Percentiles rank a stretch among this genome's conserved stretches.
Evolutionary conservation across 768 basidiomycete species (phyloP).

Genomic region (Pulveroboletus frians): DNA sequence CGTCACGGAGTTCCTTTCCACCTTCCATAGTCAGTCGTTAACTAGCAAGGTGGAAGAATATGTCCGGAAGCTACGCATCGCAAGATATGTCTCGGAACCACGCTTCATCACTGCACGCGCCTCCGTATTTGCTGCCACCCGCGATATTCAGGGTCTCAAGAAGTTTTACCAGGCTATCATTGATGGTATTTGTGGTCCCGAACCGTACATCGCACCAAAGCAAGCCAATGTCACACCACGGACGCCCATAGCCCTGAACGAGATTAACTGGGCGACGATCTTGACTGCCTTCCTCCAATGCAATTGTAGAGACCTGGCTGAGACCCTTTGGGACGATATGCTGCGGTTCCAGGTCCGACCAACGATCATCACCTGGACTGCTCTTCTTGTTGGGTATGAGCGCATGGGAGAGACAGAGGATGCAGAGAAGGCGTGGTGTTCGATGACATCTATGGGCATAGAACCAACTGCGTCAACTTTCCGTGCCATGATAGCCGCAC

Average conservation of each 20-base stretch:
- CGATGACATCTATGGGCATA: slow-evolving; percentile 54
- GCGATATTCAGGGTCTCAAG: slow-evolving; percentile 33
- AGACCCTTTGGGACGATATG: slow-evolving; percentile 67
- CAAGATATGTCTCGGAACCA: slow-evolving; percentile 48
- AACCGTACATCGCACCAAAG: slow-evolving; percentile 51
- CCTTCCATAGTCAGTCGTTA: slow-evolving; percentile 36
- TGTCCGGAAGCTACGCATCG: slow-evolving; percentile 44
- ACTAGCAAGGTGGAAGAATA: slow-evolving; percentile 41
- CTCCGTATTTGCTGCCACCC: slow-evolving; percentile 37
- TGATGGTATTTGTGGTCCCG: slow-evolving; percentile 44
- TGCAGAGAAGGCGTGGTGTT: slow-evolving; percentile 56
- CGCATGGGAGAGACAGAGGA: slow-evolving; percentile 45
- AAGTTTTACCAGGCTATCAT: slow-evolving; percentile 48
- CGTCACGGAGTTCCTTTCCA: slow-evolving; percentile 37
- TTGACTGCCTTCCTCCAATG: slow-evolving; percentile 58
- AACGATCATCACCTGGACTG: slow-evolving; percentile 63
- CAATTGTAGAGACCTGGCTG: slow-evolving; percentile 52
- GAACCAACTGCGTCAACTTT: slow-evolving; percentile 61
- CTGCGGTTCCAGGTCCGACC: slow-evolving; percentile 42
- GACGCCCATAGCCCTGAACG: slow-evolving; percentile 48
- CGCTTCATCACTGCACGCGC: slow-evolving; percentile 47
- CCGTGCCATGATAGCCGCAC: slow-evolving; percentile 60
- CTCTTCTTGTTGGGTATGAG: slow-evolving; percentile 60
- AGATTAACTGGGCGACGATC: slow-evolving; percentile 60
- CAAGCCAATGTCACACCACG: slow-evolving; percentile 33